Conservation (phyloP, 2,329 filamentous ascomycete species). For the Neurospora crassa region DNA sequence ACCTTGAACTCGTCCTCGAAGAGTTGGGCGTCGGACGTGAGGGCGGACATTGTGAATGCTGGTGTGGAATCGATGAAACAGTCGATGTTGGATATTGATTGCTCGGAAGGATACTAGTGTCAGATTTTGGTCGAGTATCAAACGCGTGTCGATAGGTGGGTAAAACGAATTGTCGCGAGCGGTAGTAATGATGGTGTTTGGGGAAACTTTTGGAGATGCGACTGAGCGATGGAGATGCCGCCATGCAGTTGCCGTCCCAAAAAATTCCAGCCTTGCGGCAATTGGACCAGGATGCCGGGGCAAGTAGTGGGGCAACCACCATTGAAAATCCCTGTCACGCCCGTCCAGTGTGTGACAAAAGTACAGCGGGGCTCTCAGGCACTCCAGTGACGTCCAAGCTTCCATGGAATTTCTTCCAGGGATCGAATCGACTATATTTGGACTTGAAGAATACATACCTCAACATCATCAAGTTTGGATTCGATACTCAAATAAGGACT, state of each 20-base stretch:
- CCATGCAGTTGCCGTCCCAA: not conserved
- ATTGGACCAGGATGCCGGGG: not conserved
- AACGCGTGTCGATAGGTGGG: not conserved
- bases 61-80: not conserved
- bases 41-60: conserved; percentile 32
- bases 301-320: not conserved
- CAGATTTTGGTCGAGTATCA: no score
- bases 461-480: not conserved
- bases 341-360: not conserved
- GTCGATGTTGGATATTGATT: not conserved
- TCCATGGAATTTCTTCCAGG: not conserved
- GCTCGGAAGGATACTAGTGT: no score
- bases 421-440: not conserved
- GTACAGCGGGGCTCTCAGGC: not conserved
- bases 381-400: not conserved
- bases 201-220: not conserved
- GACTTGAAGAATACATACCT: not conserved
- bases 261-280: not conserved
- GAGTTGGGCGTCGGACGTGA: conserved; percentile 77
- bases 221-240: not conserved
- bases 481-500: not conserved
- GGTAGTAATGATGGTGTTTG: not conserved
- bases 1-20: conserved; percentile 89
- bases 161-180: not conserved
- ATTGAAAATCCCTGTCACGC: not conserved